Conservation (phyloP, 257 asterid species). For the Solanum neorickii region DNA sequence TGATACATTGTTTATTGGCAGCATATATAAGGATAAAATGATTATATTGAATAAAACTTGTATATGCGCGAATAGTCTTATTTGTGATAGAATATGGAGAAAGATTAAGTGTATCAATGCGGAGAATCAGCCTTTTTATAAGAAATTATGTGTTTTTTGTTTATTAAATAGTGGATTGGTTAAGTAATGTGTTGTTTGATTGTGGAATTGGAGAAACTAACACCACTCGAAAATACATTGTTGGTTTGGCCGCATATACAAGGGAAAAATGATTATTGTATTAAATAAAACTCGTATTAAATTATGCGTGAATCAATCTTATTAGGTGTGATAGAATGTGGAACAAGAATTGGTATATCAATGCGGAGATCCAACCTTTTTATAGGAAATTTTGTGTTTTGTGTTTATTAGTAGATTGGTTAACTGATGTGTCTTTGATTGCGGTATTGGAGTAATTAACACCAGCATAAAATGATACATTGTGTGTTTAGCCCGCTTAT, state of each 20-base stretch:
- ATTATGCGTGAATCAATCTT: background rate
- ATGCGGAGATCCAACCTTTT: background rate
- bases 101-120: background rate
- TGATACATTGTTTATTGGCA: background rate
- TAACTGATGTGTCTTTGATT: background rate
- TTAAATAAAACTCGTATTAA: background rate
- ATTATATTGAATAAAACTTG: background rate
- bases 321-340: background rate
- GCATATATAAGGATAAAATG: background rate
- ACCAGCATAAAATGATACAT: background rate
- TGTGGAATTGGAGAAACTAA: background rate
- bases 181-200: background rate
- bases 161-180: background rate
- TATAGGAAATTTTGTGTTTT: background rate
- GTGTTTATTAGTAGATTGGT: background rate
- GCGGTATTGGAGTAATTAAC: background rate
- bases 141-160: background rate
- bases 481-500: background rate
- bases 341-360: background rate
- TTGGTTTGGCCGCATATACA: background rate
- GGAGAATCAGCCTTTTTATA: background rate
- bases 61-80: background rate
- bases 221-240: background rate
- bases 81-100: background rate
- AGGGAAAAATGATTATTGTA: background rate